Conservation (phyloP, 345 rosid genomes). For the Salix brachista region DNA sequence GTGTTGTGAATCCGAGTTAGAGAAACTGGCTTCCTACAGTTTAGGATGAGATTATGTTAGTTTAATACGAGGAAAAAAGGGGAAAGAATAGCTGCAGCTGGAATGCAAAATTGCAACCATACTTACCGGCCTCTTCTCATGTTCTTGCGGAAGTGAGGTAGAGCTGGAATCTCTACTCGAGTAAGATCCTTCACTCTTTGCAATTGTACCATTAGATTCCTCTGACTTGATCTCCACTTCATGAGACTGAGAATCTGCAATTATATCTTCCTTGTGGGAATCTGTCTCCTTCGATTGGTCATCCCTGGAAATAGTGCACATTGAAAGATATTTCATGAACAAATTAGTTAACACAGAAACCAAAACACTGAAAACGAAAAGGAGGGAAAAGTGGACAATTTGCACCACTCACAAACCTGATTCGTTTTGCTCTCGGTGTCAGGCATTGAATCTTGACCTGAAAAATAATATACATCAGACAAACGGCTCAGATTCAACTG, state of each 20-base stretch:
- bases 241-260: slow-evolving; percentile 5
- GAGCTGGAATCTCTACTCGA: slow-evolving; percentile 28
- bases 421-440: slow-evolving; percentile 37
- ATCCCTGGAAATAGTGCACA: slow-evolving; percentile 27
- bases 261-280: slow-evolving; percentile 15
- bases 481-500: background rate
- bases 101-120: background rate
- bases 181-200: slow-evolving; percentile 16
- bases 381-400: too few relatives aligned
- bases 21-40: slow-evolving; percentile 32
- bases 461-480: slow-evolving; percentile 9
- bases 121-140: slow-evolving; percentile 22
- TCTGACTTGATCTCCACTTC: slow-evolving; percentile 34
- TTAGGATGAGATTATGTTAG: background rate
- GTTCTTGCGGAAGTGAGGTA: slow-evolving; percentile 18
- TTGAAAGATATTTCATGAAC: background rate
- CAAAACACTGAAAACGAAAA: background rate
- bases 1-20: slow-evolving; percentile 29
- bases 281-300: slow-evolving; percentile 24
- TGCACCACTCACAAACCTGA: slow-evolving; percentile 23
- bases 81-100: background rate
- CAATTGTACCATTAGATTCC: slow-evolving; percentile 16
- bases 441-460: slow-evolving; percentile 51
- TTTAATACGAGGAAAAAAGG: background rate
- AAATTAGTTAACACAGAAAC: background rate